These are phyloP conservation scores for Puccinia coronata DNA, from an alignment of 1,284 basidiomycete genomes.

Conservation along the genomic window DNA sequence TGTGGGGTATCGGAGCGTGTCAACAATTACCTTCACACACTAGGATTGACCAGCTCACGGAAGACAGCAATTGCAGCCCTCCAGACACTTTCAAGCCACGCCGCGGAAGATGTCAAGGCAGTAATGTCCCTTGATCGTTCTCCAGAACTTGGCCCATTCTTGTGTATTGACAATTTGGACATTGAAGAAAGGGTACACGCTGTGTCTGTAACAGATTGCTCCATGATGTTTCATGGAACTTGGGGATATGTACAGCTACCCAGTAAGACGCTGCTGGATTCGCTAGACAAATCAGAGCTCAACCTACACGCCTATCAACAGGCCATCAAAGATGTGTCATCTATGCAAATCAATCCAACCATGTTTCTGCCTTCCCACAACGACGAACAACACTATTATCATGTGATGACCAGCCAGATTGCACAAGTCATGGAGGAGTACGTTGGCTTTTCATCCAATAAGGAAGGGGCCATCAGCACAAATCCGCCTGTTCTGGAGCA, in stretches of 20 bases:
- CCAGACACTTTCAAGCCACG: neutral
- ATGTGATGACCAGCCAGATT: neutral
- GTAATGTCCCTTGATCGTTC: too few relatives aligned
- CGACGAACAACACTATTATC: neutral
- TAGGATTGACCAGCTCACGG: too few relatives aligned
- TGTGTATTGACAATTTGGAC: neutral
- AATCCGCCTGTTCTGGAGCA: neutral
- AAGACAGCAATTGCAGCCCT: neutral
- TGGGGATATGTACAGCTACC: too few relatives aligned
- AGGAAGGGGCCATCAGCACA: neutral
- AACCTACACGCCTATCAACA: neutral
- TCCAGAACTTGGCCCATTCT: neutral
- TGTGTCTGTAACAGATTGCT: neutral
- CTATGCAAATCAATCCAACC: neutral
- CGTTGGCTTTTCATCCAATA: neutral
- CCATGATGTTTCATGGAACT: too few relatives aligned
- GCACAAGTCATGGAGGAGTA: neutral
- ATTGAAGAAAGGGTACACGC: too few relatives aligned
- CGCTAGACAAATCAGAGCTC: too few relatives aligned
- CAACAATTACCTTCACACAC: too few relatives aligned
- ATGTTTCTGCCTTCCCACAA: neutral
- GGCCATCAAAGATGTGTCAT: neutral
- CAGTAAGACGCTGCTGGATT: too few relatives aligned
- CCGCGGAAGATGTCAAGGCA: too few relatives aligned
- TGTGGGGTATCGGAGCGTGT: too few relatives aligned